Base-by-base conservation (phyloP, 768 basidiomycete species). In the Chalciporus piperatus region DNA sequence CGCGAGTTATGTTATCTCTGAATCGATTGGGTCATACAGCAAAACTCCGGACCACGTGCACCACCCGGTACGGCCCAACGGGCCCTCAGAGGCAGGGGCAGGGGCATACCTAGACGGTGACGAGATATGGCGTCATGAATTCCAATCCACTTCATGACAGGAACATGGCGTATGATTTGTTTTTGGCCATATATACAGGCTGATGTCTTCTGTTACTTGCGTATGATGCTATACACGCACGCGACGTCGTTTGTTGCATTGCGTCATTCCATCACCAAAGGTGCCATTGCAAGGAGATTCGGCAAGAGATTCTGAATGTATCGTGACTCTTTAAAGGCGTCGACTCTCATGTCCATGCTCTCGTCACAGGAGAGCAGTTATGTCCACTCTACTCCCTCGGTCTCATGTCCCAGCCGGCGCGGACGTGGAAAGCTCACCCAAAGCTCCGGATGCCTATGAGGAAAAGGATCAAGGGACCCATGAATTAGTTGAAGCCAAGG, bases 11-110 rank as follows among this genome's bases (percentile, higher is more conserved):
- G 48, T 35, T 38, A 45, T 51, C 22, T 22, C 47, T 40, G 52
- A 32, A 46, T 50, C 64, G 42, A 74, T 56, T 13, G 40, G 50
- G 44, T 47, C 47, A 47, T 40, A 12, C 57, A 92, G 91, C 79
- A 77, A 72, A 83, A 84, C 60, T 65, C 91, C 22, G 94, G 94
- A n/a, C 94, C 94, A 17, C 84, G 77, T 60, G 90, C 90, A 39
- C 93, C 94, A 13, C 87, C 92, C n/a, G 94, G 93, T n/a, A 75
- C 91, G 9, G 91, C 92, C 12, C 86, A 89, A 64, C 78, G 89
- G 40, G 93, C 90, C 13, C 68, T 96, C 56, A 80, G 93, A 64
- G 92, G 92, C 40, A 78, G 94, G 57, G 94, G 94, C 23, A 80
- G 93, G 52, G 93, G 94, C 48, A 80, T 84, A 74, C 84, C 81